Evolutionary conservation across 1,139 yeast species (phyloP), one percentile per base, ranked within the genome.

Genomic region (Hansenula lynferdii): DNA sequence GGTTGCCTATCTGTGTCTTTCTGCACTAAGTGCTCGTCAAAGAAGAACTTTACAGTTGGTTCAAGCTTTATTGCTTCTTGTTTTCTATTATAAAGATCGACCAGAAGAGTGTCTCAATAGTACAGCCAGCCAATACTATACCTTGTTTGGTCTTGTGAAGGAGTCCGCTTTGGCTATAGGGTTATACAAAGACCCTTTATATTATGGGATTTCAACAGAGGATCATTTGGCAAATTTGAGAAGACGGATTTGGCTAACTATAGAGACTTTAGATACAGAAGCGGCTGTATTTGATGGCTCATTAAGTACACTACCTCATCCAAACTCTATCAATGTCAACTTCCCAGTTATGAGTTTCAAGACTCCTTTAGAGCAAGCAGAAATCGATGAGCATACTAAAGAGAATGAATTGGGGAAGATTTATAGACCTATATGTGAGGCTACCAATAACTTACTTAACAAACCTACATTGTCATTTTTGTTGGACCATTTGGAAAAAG

Each of bases 81-180:
- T 65, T 37, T 41, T 63, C 6, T 69, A 70, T 44, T 60, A 58
- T 33, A 42, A 48, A 18, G 57, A 60, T 45, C 57, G 70, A 1
- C 71, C 70, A 9, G 75, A 70, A 43, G 63, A 64, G 42, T 64
- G 62, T 30, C 72, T 70, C 35, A 46, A 52, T 2, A 31, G 34
- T 15, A 69, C 63, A 38, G 52, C 57, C 12, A 46, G 54, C 8
- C 72, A 69, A 34, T 52, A 61, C 5, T 50, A 61, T 3, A 47
- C 64, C 7, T 49, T 65, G 5, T 39, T 61, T 16, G 54, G 62
- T 1, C 49, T 62, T 31, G 43, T 66, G 5, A 50, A 62, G n/a
- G 67, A 62, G 40, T 57, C 64, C 58, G 59, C 60, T 20, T 45
- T 63, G 26, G 52, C 59, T 14, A 50, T 60, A 29, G 74, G 73